A percentile compares a stretch with the other conserved stretches of the same genome.
These are phyloP conservation scores for Wallemia hederae DNA, from an alignment of 1,284 basidiomycete species.

Conservation along the genomic window DNA sequence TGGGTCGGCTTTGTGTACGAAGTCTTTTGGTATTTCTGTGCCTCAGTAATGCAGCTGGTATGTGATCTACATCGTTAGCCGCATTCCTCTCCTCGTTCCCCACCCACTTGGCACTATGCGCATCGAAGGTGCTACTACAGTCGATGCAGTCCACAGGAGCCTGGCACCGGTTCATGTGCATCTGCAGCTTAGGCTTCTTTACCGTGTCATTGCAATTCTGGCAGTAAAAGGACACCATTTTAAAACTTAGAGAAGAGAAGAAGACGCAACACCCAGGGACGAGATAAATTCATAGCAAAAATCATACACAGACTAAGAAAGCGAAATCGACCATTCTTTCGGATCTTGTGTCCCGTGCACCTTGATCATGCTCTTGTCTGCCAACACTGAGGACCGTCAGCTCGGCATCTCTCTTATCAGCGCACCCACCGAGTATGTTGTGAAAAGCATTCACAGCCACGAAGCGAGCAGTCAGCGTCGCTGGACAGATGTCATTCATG, in stretches of 20 bases:
- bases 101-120: not conserved
- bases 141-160: conserved; percentile 6
- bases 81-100: not conserved
- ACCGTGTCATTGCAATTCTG: conserved; percentile 5
- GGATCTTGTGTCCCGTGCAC: not conserved
- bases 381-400: not conserved
- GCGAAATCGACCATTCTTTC: not conserved
- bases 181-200: conserved; percentile 6
- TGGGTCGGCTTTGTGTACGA: not conserved
- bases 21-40: not conserved
- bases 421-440: not conserved
- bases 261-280: too few relatives aligned
- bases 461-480: not conserved
- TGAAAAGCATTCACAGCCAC: not conserved
- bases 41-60: not conserved
- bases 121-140: conserved; percentile 2
- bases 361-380: not conserved
- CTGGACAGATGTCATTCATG: not conserved
- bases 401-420: not conserved
- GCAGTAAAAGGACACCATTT: conserved; percentile 1
- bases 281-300: not conserved
- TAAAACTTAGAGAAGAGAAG: too few relatives aligned
- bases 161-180: conserved; percentile 5
- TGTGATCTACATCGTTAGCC: not conserved
- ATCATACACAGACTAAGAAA: not conserved